Evolutionary conservation across 2,329 filamentous ascomycete species (phyloP).

Genomic region (Paraphoma chrysanthemicola): DNA sequence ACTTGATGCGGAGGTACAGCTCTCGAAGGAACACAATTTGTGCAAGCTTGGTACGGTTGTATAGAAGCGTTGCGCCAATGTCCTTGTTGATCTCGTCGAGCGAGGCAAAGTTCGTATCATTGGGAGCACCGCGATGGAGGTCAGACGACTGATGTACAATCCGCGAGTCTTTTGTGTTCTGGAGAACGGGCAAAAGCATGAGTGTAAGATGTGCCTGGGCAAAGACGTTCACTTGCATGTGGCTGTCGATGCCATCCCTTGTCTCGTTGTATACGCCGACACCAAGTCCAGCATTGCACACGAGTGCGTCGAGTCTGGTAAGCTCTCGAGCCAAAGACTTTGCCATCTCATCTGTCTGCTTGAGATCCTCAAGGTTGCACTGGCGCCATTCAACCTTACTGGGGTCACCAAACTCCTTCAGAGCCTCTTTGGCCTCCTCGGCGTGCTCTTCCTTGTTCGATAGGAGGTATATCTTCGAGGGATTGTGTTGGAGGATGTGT

Average conservation of each 20-base stretch:
- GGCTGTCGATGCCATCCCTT: conserved; percentile 58
- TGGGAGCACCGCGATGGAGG: conserved; percentile 52
- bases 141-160: conserved; percentile 60
- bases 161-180: conserved; percentile 54
- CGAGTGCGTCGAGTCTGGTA: conserved; percentile 54
- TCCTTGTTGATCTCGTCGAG: conserved; percentile 58
- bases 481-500: conserved; percentile 60
- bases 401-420: conserved; percentile 54
- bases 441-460: conserved; percentile 59
- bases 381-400: conserved; percentile 55
- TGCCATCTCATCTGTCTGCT: conserved; percentile 55
- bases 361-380: conserved; percentile 56
- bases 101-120: conserved; percentile 51
- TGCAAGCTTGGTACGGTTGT: conserved; percentile 59
- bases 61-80: conserved; percentile 57
- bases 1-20: conserved; percentile 48
- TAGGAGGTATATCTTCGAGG: conserved; percentile 56
- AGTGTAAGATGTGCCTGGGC: conserved; percentile 59
- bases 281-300: conserved; percentile 59
- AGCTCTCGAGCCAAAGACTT: conserved; percentile 52
- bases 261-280: conserved; percentile 59
- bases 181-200: conserved; percentile 54
- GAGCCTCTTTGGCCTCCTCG: conserved; percentile 51
- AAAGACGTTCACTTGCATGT: conserved; percentile 61
- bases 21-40: conserved; percentile 56